Conservation (phyloP, 257 asterid genomes). For the Solanum dulcamara region DNA sequence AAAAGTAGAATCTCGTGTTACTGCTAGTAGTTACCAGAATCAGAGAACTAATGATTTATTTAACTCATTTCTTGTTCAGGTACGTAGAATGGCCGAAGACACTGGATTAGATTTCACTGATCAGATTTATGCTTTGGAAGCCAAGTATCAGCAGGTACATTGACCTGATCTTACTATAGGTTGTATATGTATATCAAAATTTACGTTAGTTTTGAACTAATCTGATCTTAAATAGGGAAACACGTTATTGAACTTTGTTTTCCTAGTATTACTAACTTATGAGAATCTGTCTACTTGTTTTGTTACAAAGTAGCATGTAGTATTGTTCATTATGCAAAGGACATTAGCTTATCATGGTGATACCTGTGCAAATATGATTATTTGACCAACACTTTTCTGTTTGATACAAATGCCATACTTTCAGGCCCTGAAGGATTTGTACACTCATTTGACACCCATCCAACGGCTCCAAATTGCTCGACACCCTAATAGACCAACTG, state of each 20-base stretch:
- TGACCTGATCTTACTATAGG: background rate
- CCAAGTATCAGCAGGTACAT: slow-evolving; percentile 70
- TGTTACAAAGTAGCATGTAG: too few relatives aligned
- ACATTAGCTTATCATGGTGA: background rate
- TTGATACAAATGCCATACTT: background rate
- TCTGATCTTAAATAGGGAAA: background rate
- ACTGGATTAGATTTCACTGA: slow-evolving; percentile 84
- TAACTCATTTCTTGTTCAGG: slow-evolving; percentile 25
- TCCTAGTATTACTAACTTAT: background rate
- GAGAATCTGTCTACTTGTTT: background rate
- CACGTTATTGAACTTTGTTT: background rate
- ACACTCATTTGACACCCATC: slow-evolving; percentile 63
- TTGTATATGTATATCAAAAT: background rate
- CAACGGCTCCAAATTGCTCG: slow-evolving; percentile 81
- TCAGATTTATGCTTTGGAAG: slow-evolving; percentile 64
- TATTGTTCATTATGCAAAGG: background rate
- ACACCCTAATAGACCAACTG: slow-evolving; percentile 83
- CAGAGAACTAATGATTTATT: background rate
- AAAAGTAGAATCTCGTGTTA: background rate
- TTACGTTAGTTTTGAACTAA: background rate
- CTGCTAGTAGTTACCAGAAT: background rate
- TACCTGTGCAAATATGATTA: background rate
- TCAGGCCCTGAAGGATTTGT: slow-evolving; percentile 78
- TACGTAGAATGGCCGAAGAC: slow-evolving; percentile 79
- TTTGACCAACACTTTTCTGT: background rate